Percentiles rank a stretch among this genome's conserved stretches.
Conservation (phyloP, 2,329 filamentous ascomycete species). For the Ilyonectria robusta region DNA sequence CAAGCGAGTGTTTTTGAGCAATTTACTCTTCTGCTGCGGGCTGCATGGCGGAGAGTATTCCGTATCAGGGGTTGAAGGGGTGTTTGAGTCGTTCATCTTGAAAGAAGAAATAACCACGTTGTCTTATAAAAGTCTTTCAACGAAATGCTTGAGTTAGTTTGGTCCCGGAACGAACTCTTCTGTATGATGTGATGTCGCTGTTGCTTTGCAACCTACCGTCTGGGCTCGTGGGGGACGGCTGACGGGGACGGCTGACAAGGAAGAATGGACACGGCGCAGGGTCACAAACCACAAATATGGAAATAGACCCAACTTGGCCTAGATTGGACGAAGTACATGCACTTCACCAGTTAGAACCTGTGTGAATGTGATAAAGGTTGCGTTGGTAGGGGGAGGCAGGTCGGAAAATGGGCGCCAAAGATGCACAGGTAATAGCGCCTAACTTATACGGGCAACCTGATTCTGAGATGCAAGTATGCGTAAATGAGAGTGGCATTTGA, state of each 20-base stretch:
- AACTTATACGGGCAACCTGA: slow-evolving; percentile 35
- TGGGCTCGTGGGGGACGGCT: not conserved
- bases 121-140: not conserved
- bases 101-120: not conserved
- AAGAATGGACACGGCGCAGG: not conserved
- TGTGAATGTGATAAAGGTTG: slow-evolving; percentile 2
- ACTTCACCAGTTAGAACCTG: not conserved
- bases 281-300: not conserved
- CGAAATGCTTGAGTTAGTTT: not conserved
- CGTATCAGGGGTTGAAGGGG: slow-evolving; percentile 62
- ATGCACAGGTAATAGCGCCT: slow-evolving; percentile 21
- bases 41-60: slow-evolving; percentile 64
- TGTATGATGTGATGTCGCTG: not conserved
- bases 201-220: not conserved
- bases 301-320: not conserved
- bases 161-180: not conserved
- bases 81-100: slow-evolving; percentile 43
- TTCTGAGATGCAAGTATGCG: slow-evolving; percentile 12
- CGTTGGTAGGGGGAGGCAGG: slow-evolving; percentile 12
- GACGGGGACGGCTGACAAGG: not conserved
- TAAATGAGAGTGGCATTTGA: slow-evolving; percentile 21
- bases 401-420: slow-evolving; percentile 8
- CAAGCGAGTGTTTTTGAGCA: slow-evolving; percentile 56
- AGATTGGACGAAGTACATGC: not conserved
- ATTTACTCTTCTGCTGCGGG: slow-evolving; percentile 55